These are phyloP conservation scores for Monosporascus sp. DNA, from an alignment of 2,329 filamentous ascomycete genomes.

Conservation along the genomic window DNA sequence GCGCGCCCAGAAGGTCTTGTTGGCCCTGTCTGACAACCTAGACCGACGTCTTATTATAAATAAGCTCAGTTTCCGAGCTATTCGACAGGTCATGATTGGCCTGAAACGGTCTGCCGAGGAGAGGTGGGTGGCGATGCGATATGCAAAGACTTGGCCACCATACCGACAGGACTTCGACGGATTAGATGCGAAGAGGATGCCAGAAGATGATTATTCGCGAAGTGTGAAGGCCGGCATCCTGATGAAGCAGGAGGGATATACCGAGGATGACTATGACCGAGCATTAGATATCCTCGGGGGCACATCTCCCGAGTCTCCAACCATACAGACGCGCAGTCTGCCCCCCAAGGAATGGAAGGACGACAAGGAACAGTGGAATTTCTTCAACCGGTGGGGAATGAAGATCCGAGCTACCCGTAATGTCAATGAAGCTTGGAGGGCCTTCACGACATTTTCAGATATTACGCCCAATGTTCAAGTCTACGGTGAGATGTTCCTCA, in stretches of 20 bases:
- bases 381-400: constrained; percentile 46
- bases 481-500: constrained; percentile 58
- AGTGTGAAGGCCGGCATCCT: constrained; percentile 48
- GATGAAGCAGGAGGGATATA: constrained; percentile 54
- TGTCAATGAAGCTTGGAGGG: constrained; percentile 54
- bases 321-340: constrained; percentile 48
- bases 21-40: constrained; percentile 46
- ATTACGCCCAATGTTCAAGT: constrained; percentile 39
- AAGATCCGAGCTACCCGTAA: constrained; percentile 56
- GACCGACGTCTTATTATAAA: constrained; percentile 47
- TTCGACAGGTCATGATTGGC: constrained; percentile 49
- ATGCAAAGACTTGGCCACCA: constrained; percentile 55
- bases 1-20: constrained; percentile 51
- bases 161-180: constrained; percentile 54
- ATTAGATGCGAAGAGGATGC: constrained; percentile 49
- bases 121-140: constrained; percentile 40
- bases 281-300: constrained; percentile 51
- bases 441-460: constrained; percentile 17
- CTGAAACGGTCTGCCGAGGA: constrained; percentile 50
- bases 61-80: constrained; percentile 47
- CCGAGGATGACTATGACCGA: constrained; percentile 39
- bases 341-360: constrained; percentile 27
- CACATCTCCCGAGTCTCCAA: constrained; percentile 45
- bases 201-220: constrained; percentile 49
- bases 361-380: constrained; percentile 25